Evolutionary conservation across 257 asterid genomes (phyloP).

Genomic region (Voacanga thouarsii): DNA sequence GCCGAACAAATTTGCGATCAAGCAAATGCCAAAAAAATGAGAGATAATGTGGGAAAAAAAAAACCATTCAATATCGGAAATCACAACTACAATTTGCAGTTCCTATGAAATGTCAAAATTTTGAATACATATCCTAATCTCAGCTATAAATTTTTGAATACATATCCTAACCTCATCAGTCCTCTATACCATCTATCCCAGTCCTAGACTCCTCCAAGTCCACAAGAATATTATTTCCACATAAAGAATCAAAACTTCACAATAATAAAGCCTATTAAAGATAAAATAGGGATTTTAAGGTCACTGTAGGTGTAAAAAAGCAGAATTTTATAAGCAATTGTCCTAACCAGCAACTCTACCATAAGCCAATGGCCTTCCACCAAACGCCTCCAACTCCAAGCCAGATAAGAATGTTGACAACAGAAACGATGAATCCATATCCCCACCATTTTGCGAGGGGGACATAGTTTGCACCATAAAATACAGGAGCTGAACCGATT

Average conservation of each 20-base stretch:
- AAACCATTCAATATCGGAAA: neutral
- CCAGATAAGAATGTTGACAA: conserved; percentile 83
- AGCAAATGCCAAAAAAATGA: neutral
- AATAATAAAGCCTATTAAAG: neutral
- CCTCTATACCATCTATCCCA: neutral
- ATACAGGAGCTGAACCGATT: conserved; percentile 84
- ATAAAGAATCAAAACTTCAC: conserved; percentile 3
- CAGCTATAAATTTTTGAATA: conserved; percentile 10
- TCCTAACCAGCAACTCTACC: conserved; percentile 34
- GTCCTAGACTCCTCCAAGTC: neutral
- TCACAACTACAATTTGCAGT: neutral
- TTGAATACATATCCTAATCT: conserved; percentile 7
- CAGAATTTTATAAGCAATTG: neutral
- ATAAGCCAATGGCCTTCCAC: conserved; percentile 95
- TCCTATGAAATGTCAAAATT: conserved; percentile 11
- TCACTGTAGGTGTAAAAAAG: neutral
- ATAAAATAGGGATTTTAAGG: neutral
- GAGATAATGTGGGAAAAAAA: neutral
- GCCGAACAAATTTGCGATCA: neutral
- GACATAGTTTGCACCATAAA: conserved; percentile 83
- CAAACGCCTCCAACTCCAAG: conserved; percentile 87
- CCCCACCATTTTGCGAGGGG: conserved; percentile 93
- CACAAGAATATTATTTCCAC: conserved; percentile 11
- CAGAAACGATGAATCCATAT: conserved; percentile 69
- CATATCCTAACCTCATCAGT: conserved; percentile 8